Percentiles rank a stretch among this genome's conserved stretches.
These are phyloP conservation scores for Alternaria sp. DNA, from an alignment of 2,329 filamentous ascomycete genomes.

Conservation along the genomic window DNA sequence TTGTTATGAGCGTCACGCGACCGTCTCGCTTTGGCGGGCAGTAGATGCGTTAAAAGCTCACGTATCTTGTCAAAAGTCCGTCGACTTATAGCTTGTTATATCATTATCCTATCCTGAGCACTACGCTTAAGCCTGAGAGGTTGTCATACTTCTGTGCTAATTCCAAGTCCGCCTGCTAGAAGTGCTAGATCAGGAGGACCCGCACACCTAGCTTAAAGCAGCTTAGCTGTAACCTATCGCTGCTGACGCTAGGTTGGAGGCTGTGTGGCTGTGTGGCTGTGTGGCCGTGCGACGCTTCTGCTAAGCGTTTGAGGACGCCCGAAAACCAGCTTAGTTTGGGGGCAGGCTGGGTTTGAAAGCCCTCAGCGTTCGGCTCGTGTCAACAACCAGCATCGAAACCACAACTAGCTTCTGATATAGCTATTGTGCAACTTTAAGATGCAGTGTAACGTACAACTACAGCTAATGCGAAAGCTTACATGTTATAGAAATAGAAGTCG, in stretches of 20 bases:
- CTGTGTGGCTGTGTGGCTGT: neutral
- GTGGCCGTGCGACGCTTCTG: too few species aligned
- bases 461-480: too few species aligned
- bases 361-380: too few species aligned
- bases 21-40: conserved; percentile 1
- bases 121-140: neutral
- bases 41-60: neutral
- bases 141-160: conserved; percentile 17
- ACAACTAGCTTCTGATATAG: too few species aligned
- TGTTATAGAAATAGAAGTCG: too few species aligned
- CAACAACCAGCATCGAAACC: too few species aligned
- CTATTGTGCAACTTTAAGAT: too few species aligned
- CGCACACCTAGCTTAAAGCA: neutral
- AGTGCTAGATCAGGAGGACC: conserved; percentile 13
- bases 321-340: too few species aligned
- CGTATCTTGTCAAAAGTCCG: neutral
- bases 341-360: too few species aligned
- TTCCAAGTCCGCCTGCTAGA: conserved; percentile 22
- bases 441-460: too few species aligned
- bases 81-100: neutral
- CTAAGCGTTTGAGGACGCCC: too few species aligned
- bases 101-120: neutral
- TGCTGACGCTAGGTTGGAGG: neutral
- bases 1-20: neutral
- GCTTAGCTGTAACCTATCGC: conserved; percentile 1